A percentile compares a stretch with the other conserved stretches of the same genome.
These are phyloP conservation scores for Alternaria triticimaculans DNA, from an alignment of 2,329 filamentous ascomycete species.

Conservation along the genomic window DNA sequence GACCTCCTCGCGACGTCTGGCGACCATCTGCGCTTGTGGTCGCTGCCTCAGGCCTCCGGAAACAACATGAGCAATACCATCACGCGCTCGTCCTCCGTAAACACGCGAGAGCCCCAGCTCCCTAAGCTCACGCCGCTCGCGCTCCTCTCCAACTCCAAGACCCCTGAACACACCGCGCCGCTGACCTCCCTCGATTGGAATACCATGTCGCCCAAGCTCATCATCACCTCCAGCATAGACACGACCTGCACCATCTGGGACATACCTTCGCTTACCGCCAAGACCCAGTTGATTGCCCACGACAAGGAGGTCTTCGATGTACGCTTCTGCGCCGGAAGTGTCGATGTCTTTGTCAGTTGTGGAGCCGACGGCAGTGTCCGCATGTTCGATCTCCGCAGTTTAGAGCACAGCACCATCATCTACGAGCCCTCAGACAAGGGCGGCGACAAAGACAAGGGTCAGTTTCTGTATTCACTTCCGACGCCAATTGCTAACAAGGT, in stretches of 20 bases:
- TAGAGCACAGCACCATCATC: conserved; percentile 98
- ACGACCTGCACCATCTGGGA: conserved; percentile 99
- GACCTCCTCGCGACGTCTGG: conserved; percentile 94
- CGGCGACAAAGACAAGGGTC: conserved; percentile 53
- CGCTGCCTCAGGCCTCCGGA: conserved; percentile 67
- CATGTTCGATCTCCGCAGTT: conserved; percentile 96
- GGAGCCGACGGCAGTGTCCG: conserved; percentile 96
- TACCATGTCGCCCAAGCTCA: conserved; percentile 91
- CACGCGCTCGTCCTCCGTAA: conserved; percentile 67
- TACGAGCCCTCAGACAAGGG: conserved; percentile 95
- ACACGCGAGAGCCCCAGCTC: conserved; percentile 65
- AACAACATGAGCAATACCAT: conserved; percentile 72
- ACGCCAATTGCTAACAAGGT: conserved; percentile 7
- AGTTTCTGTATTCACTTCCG: conserved; percentile 6
- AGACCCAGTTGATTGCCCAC: conserved; percentile 97
- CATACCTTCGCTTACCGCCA: conserved; percentile 95
- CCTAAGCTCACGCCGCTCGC: conserved; percentile 90
- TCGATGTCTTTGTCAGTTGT: conserved; percentile 98
- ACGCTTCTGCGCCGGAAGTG: conserved; percentile 94
- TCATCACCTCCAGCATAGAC: conserved; percentile 98
- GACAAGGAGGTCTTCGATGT: conserved; percentile 99
- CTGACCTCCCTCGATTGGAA: conserved; percentile 98
- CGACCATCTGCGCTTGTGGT: conserved; percentile 93
- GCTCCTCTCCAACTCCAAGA: conserved; percentile 95
- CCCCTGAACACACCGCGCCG: conserved; percentile 95